A percentile compares a stretch with the other conserved stretches of the same genome.
These are phyloP conservation scores for Selaginella tamariscina DNA, from an alignment of 75 land plant genomes.

Conservation along the genomic window DNA sequence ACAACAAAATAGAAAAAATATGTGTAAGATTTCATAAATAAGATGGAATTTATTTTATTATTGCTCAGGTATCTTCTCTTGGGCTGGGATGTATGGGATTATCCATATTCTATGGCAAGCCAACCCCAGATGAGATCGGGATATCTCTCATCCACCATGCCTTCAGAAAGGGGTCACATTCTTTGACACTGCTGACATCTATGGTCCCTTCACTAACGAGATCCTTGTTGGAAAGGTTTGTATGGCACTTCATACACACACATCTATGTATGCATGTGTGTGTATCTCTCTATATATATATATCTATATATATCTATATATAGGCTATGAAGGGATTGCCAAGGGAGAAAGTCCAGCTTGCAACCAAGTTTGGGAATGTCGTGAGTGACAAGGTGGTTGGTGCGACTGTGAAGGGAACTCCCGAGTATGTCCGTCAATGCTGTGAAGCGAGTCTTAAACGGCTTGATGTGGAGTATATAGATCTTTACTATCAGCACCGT, in stretches of 20 bases:
- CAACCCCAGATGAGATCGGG: conserved; percentile 38
- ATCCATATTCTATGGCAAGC: conserved; percentile 27
- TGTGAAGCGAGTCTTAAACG: conserved; percentile 43
- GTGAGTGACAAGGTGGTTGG: neutral
- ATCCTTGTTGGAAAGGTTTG: conserved; percentile 49
- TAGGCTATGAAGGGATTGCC: conserved; percentile 55
- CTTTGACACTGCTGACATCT: too few species aligned
- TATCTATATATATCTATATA: too few species aligned
- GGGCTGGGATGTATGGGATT: conserved; percentile 66
- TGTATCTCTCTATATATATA: too few species aligned
- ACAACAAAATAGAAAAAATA: too few species aligned
- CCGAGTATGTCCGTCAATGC: conserved; percentile 39
- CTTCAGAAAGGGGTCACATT: conserved; percentile 50
- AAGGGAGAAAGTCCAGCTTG: conserved; percentile 39
- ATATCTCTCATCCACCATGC: conserved; percentile 45
- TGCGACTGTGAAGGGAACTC: conserved; percentile 26
- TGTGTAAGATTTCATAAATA: too few species aligned
- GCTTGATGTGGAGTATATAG: conserved; percentile 32
- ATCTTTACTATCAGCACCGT: neutral
- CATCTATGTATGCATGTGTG: too few species aligned
- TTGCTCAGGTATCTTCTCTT: conserved; percentile 37
- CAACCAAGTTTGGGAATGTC: conserved; percentile 43
- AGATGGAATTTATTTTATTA: too few species aligned
- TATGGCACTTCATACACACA: too few species aligned
- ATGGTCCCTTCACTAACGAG: conserved; percentile 40